Evolutionary conservation across 176 grass and related monocot genomes (phyloP).

Genomic region (Saccharum spontaneum): DNA sequence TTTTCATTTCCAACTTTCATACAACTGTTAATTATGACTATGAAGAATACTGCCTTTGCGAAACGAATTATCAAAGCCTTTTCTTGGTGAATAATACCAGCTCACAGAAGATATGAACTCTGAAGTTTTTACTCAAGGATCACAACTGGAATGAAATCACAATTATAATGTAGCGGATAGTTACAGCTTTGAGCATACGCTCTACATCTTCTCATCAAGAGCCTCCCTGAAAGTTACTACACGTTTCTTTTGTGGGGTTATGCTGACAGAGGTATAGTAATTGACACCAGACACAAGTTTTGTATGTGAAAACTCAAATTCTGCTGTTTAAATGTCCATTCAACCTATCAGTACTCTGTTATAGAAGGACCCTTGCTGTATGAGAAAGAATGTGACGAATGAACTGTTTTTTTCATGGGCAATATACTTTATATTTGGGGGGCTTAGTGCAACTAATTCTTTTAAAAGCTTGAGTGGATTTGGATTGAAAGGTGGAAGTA

Average conservation of each 20-base stretch:
- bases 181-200: neutral
- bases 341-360: neutral
- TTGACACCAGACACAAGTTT: neutral
- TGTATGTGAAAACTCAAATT: slow-evolving; percentile 2
- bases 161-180: neutral
- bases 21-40: neutral
- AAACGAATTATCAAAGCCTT: neutral
- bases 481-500: neutral
- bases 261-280: neutral
- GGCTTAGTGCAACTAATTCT: neutral
- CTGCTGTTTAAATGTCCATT: neutral
- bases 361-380: neutral
- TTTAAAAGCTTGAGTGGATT: slow-evolving; percentile 29
- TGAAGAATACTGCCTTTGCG: neutral
- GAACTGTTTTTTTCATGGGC: slow-evolving; percentile 14
- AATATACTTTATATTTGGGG: slow-evolving; percentile 14
- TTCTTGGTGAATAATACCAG: neutral
- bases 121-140: neutral
- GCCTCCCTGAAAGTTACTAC: neutral
- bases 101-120: neutral
- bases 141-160: neutral
- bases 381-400: neutral
- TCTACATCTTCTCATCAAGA: neutral
- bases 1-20: neutral
- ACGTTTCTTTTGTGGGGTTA: neutral